Conservation (phyloP, 352 stramenopile species). For the Phytophthora sp. region DNA sequence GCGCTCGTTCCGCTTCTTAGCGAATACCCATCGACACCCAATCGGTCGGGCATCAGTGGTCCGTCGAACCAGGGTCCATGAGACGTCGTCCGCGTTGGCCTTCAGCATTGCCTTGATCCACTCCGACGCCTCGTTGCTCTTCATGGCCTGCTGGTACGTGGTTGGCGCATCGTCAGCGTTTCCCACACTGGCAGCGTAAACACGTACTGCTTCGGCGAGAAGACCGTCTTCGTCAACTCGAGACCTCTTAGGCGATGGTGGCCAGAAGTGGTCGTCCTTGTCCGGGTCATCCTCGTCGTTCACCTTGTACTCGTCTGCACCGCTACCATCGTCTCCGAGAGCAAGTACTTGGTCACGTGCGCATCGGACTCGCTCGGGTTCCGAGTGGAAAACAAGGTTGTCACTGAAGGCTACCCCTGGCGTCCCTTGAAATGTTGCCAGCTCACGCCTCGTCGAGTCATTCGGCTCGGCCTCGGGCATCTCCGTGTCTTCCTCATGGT, state of each 20-base stretch:
- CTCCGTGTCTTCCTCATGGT: no score
- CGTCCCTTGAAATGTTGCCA: no score
- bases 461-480: no score
- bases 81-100: neutral
- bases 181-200: no score
- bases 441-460: no score
- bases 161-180: no score
- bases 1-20: slow-evolving; percentile 5
- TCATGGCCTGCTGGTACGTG: no score
- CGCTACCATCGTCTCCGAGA: neutral
- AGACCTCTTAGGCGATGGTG: neutral
- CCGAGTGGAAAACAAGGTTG: slow-evolving; percentile 11
- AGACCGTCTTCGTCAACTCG: slow-evolving; percentile 11
- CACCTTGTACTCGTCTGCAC: neutral
- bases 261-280: neutral
- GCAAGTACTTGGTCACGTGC: neutral
- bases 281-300: no score
- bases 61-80: neutral
- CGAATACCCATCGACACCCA: no score
- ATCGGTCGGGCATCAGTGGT: neutral
- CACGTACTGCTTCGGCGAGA: slow-evolving; percentile 8
- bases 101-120: no score
- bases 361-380: neutral
- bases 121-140: no score
- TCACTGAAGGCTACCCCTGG: no score